Base-by-base conservation (phyloP, 805 yeast genomes). In the Candida xyloterini region DNA sequence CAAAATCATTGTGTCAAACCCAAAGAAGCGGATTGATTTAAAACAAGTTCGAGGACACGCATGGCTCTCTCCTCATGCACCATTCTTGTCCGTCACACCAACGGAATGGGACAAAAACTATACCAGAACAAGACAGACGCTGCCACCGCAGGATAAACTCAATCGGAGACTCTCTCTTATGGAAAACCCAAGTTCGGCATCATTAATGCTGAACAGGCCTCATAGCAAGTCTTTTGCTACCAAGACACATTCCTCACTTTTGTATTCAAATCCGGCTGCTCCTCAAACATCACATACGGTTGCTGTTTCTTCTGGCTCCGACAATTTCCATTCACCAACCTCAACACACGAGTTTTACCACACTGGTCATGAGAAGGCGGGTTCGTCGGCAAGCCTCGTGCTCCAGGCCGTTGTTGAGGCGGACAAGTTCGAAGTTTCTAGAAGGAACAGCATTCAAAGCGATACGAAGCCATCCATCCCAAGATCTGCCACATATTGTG, bases 21-120 rank as follows among this genome's bases (percentile, higher is more conserved):
- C 98, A 7, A 76, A 68, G 46, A 79, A 73, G 54, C 78, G 99
- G 62, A 74, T 86, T 26, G 69, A 69, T 30, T 69, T 91, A 51
- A 71, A 71, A 52, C 83, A 80, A 40, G 80, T 91, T 16, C 73
- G 91, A 50, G 69, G 78, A 21, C 99, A 91, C 61, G 78, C 84
- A 20, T 91, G 99, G 99, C 63, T 93, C 40, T 68, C 82, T n/a
- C 84, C 88, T 3, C 89, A 91, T 65, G 79, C 81, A 10, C 81
- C 81, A 50, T 84, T 90, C 66, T 67, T 93, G 49, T 78, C 93
- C 0, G 83, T 89, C 22, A 76, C 91, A 14, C 95, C 96, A 29
- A 73, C 76, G 3, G 96, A 91, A 59, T 93, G 97, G 97, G 98
- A 91, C 60, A 70, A 69, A 40, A 67, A 70, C 39, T 70, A 74